phyloP scores from a whole-genome alignment of 371 early-diverging fungal genomes.

The Rhizomucor pusillus region DNA sequence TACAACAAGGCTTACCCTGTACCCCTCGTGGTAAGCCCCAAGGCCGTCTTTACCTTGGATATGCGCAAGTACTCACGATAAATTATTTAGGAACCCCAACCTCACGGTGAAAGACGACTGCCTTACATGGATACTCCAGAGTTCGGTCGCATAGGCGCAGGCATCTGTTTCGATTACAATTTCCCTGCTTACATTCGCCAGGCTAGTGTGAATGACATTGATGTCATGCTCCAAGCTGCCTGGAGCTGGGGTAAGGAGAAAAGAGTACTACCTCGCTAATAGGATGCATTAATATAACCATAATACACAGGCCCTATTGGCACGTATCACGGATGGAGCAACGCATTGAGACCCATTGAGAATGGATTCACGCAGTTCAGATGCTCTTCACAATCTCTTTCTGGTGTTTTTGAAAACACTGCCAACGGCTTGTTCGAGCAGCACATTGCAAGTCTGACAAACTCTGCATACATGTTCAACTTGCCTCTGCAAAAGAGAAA shows the following conservation, averaged over 20 bases:
- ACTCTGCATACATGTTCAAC: constrained; percentile 39
- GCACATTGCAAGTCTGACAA: constrained; percentile 35
- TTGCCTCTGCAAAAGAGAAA: constrained; percentile 45
- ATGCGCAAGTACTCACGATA: no score
- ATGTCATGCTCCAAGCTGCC: constrained; percentile 54
- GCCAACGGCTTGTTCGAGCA: constrained; percentile 43
- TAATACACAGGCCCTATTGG: constrained; percentile 37
- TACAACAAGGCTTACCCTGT: constrained; percentile 59
- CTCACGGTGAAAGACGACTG: constrained; percentile 40
- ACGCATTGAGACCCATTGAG: constrained; percentile 48
- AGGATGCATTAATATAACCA: neutral
- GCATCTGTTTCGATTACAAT: constrained; percentile 57
- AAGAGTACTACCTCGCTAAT: neutral
- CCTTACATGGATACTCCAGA: constrained; percentile 45
- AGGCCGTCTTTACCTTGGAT: no score
- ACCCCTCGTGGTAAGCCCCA: constrained; percentile 33
- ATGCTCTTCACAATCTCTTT: constrained; percentile 51
- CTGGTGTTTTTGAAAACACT: constrained; percentile 47
- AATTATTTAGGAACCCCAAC: constrained; percentile 32
- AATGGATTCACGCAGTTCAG: constrained; percentile 54
- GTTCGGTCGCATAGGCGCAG: constrained; percentile 50
- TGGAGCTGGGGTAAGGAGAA: constrained; percentile 51
- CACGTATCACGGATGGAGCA: constrained; percentile 43
- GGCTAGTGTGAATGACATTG: constrained; percentile 43
- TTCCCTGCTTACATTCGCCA: constrained; percentile 51